Percentiles rank a stretch among this genome's conserved stretches.
phyloP scores from a whole-genome alignment of 2,329 filamentous ascomycete species.

The Paracoccidioides brasiliensis region DNA sequence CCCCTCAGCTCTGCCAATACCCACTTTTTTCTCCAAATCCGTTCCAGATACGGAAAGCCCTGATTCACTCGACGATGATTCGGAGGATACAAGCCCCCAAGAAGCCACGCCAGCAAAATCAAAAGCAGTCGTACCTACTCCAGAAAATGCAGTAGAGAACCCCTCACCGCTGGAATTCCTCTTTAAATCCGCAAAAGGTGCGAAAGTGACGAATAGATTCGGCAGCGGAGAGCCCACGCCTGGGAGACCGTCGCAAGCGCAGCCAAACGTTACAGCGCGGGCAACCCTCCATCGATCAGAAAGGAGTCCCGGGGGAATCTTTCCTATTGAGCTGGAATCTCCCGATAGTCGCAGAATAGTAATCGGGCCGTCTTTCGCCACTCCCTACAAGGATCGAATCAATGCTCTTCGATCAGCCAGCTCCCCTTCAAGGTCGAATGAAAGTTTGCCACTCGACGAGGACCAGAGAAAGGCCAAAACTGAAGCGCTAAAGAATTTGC shows the following conservation, averaged over 20 bases:
- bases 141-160: constrained; percentile 27
- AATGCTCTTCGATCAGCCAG: constrained; percentile 29
- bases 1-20: constrained; percentile 76
- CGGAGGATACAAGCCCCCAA: constrained; percentile 22
- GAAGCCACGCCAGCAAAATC: constrained; percentile 35
- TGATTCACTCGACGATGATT: constrained; percentile 28
- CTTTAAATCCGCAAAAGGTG: constrained; percentile 70
- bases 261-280: constrained; percentile 23
- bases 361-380: constrained; percentile 56
- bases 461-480: constrained; percentile 31
- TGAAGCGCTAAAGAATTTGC: constrained; percentile 32
- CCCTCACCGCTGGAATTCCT: constrained; percentile 80
- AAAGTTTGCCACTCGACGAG: constrained; percentile 20
- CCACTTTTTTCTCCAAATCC: constrained; percentile 72
- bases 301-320: constrained; percentile 43
- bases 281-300: constrained; percentile 34
- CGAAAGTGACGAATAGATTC: constrained; percentile 41
- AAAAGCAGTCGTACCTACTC: constrained; percentile 21
- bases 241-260: constrained; percentile 42
- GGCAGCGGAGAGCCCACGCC: constrained; percentile 30
- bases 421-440: constrained; percentile 19
- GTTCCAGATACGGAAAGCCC: constrained; percentile 42
- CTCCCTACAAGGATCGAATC: constrained; percentile 37
- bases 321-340: constrained; percentile 56
- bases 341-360: constrained; percentile 37